phyloP scores from a whole-genome alignment of 2,329 filamentous ascomycete species.

The Ophiostoma perfectum region DNA sequence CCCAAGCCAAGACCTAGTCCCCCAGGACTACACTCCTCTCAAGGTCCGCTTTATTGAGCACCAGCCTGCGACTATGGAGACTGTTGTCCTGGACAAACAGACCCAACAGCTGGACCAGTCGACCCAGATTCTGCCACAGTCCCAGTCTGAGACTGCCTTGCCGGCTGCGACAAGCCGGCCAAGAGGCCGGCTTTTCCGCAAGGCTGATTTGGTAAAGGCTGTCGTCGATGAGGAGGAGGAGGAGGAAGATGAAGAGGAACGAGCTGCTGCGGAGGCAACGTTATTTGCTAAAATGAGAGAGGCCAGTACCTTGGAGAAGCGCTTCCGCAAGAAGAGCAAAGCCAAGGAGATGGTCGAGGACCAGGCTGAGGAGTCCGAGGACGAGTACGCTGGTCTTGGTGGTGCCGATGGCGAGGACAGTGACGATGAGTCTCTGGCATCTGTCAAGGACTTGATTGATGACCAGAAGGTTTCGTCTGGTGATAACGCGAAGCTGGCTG shows the following conservation, averaged over 20 bases:
- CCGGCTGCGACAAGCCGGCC: constrained; percentile 36
- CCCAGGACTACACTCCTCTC: constrained; percentile 66
- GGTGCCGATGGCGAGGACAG: constrained; percentile 83
- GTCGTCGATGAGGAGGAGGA: constrained; percentile 36
- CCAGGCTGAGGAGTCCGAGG: constrained; percentile 93
- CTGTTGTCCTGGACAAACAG: constrained; percentile 48
- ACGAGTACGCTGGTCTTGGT: constrained; percentile 92
- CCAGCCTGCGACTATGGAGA: constrained; percentile 65
- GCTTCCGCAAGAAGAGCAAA: constrained; percentile 80
- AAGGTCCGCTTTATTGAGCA: constrained; percentile 60
- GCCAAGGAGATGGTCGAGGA: constrained; percentile 86
- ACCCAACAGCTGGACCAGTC: constrained; percentile 4
- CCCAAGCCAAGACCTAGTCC: constrained; percentile 75
- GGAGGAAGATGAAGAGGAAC: constrained; percentile 27
- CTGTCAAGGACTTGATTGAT: constrained; percentile 83
- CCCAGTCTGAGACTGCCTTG: constrained; percentile 24
- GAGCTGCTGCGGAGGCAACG: constrained; percentile 33
- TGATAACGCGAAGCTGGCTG: constrained; percentile 73
- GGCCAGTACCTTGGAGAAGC: constrained; percentile 25
- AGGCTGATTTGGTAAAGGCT: constrained; percentile 35
- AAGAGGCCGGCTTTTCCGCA: constrained; percentile 52
- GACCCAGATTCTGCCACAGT: constrained; percentile 34
- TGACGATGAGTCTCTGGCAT: constrained; percentile 64
- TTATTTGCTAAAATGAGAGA: constrained; percentile 35
- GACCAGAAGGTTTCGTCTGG: constrained; percentile 70